phyloP scores from a whole-genome alignment of 805 yeast species.

The Metschnikowia henanensis region DNA sequence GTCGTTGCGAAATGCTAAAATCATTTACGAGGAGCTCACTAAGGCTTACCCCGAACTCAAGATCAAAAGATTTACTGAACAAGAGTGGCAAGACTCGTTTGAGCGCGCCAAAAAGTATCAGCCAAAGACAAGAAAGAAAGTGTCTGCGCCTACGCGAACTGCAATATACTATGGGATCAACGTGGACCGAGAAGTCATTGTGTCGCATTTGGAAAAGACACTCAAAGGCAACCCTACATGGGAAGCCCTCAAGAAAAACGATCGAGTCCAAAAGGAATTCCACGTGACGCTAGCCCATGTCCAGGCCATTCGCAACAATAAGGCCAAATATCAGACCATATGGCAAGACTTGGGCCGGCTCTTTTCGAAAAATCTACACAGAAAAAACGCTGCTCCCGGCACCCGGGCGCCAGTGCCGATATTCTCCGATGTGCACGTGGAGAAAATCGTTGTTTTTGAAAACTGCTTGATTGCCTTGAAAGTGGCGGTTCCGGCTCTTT shows the following conservation, averaged over 20 bases:
- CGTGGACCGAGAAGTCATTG: conserved; percentile 1
- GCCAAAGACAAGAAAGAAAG: conserved; percentile 48
- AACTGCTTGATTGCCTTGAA: conserved; percentile 52
- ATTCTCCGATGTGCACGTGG: conserved; percentile 41
- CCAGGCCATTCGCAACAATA: conserved; percentile 9
- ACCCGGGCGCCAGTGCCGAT: conserved; percentile 14
- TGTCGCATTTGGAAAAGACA: conserved; percentile 16
- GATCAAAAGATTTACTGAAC: conserved; percentile 25
- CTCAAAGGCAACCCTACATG: conserved; percentile 17
- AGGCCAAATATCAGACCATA: conserved; percentile 5
- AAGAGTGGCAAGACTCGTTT: conserved; percentile 47
- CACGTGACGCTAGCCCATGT: conserved; percentile 70
- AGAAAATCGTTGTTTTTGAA: conserved; percentile 48
- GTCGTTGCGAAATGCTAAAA: conserved; percentile 43
- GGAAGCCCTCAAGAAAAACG: conserved; percentile 24
- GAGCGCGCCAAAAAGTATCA: conserved; percentile 50
- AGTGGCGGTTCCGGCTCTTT: conserved; percentile 34
- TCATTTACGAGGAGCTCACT: conserved; percentile 31
- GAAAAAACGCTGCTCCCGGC: conserved; percentile 29
- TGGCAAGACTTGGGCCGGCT: conserved; percentile 15
- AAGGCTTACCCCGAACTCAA: conserved; percentile 9
- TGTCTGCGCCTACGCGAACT: conserved; percentile 13
- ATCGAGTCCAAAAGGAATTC: conserved; percentile 51
- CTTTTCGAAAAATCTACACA: conserved; percentile 13
- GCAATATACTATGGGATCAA: conserved; percentile 16